Conservation (phyloP, 148 eudicot genomes). For the Talinum fruticosum region DNA sequence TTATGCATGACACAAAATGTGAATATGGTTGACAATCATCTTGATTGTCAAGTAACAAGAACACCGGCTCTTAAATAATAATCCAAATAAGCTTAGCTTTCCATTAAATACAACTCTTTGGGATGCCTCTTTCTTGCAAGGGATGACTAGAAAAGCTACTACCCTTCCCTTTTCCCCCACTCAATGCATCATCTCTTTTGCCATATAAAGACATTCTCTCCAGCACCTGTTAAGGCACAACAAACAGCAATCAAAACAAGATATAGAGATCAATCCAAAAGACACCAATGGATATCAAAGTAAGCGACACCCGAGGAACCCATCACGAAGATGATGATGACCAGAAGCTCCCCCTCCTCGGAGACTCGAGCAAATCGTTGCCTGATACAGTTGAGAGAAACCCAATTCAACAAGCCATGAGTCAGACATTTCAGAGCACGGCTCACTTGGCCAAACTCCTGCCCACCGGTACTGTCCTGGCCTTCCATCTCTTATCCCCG, state of each 20-base stretch:
- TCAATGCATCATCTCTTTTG: slow-evolving; percentile 17
- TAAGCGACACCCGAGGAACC: slow-evolving; percentile 15
- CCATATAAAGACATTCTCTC: slow-evolving; percentile 1
- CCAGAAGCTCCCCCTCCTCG: slow-evolving; percentile 47
- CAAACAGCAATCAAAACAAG: not conserved
- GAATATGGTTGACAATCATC: not conserved
- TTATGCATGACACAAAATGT: too few relatives aligned
- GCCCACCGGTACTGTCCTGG: slow-evolving; percentile 68
- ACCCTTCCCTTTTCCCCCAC: slow-evolving; percentile 36
- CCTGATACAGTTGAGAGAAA: slow-evolving; percentile 38
- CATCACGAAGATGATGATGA: slow-evolving; percentile 22
- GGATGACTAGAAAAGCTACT: not conserved
- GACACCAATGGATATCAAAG: slow-evolving; percentile 33
- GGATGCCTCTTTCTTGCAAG: slow-evolving; percentile 23
- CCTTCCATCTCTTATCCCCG: slow-evolving; percentile 69
- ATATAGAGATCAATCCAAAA: not conserved
- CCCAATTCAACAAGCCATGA: slow-evolving; percentile 49
- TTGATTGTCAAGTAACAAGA: slow-evolving; percentile 5
- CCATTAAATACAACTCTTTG: slow-evolving; percentile 11
- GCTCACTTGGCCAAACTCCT: slow-evolving; percentile 68
- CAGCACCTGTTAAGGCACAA: not conserved
- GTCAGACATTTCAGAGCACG: slow-evolving; percentile 68
- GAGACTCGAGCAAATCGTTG: slow-evolving; percentile 11
- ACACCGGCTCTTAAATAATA: not conserved
- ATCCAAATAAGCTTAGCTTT: slow-evolving; percentile 11